A percentile compares a stretch with the other conserved stretches of the same genome.
Conservation (phyloP, 768 basidiomycete species). For the Lactarius sanguifluus region DNA sequence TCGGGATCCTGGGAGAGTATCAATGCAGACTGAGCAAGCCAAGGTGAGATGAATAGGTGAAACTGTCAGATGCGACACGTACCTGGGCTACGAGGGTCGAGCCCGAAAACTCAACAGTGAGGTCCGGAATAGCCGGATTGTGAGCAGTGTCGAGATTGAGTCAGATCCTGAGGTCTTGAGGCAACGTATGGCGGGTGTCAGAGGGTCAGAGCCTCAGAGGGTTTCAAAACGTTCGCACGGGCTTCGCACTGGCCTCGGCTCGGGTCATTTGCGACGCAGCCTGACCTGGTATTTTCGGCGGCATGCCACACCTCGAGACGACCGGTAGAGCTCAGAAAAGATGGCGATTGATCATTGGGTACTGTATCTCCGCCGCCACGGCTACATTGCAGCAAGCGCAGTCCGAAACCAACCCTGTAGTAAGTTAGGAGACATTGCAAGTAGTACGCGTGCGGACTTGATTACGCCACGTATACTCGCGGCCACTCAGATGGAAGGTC, state of each 20-base stretch:
- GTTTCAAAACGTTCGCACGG: background rate
- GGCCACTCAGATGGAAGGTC: too few species aligned
- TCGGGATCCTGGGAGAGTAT: background rate
- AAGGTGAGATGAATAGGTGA: background rate
- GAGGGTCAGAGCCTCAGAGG: too few species aligned
- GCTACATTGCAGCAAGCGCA: too few species aligned
- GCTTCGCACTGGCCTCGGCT: too few species aligned
- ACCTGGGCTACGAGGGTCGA: background rate
- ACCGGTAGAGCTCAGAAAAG: too few species aligned
- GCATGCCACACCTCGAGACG: background rate
- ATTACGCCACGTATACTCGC: too few species aligned
- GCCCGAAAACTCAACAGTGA: background rate
- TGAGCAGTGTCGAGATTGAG: background rate
- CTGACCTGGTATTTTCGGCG: background rate
- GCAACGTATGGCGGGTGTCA: background rate
- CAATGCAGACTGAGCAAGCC: background rate
- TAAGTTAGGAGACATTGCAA: too few species aligned
- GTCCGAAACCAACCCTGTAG: too few species aligned
- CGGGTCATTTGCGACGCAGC: background rate
- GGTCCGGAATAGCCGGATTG: background rate
- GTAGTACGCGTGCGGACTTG: too few species aligned
- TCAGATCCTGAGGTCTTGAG: constrained; percentile 9
- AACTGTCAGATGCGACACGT: background rate
- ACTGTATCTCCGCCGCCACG: too few species aligned
- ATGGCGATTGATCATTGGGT: too few species aligned